A percentile compares a stretch with the other conserved stretches of the same genome.
Conservation (phyloP, 805 yeast species). For the Huiozyma naganishii region DNA sequence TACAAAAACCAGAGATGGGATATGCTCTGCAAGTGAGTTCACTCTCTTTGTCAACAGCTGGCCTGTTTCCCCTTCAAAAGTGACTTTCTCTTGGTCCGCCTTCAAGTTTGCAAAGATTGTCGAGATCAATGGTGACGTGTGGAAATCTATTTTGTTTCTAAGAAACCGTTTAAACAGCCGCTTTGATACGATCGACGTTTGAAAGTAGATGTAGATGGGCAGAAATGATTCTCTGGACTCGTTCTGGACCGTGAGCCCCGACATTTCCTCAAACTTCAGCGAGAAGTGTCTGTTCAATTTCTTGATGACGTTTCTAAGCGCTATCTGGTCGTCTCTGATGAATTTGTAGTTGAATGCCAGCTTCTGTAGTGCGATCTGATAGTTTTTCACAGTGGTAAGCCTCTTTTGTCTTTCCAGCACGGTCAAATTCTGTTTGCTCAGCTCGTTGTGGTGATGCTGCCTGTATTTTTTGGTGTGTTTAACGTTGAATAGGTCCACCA, state of each 20-base stretch:
- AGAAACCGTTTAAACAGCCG: constrained; percentile 12
- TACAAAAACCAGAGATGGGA: constrained; percentile 16
- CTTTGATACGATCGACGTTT: constrained; percentile 11
- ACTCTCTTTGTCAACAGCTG: constrained; percentile 8
- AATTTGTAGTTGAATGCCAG: constrained; percentile 17
- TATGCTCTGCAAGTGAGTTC: constrained; percentile 9
- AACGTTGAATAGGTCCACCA: constrained; percentile 16
- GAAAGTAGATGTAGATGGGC: constrained; percentile 21
- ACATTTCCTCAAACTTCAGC: constrained; percentile 16
- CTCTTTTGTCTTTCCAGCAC: not conserved
- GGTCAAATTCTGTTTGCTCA: not conserved
- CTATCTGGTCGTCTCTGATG: constrained; percentile 19
- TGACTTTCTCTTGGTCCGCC: constrained; percentile 9
- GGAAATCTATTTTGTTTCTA: constrained; percentile 13
- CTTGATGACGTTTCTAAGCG: constrained; percentile 13
- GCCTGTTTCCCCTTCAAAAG: constrained; percentile 11
- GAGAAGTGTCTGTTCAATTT: constrained; percentile 14
- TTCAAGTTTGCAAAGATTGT: constrained; percentile 15
- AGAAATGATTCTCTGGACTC: constrained; percentile 10
- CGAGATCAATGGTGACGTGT: constrained; percentile 3
- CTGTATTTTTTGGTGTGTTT: not conserved
- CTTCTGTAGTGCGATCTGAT: constrained; percentile 10
- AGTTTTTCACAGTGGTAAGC: constrained; percentile 7
- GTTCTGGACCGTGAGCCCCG: constrained; percentile 14
- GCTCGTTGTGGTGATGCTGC: not conserved